Evolutionary conservation across 306 rosid species (phyloP).

Genomic region (Prosopis cineraria): DNA sequence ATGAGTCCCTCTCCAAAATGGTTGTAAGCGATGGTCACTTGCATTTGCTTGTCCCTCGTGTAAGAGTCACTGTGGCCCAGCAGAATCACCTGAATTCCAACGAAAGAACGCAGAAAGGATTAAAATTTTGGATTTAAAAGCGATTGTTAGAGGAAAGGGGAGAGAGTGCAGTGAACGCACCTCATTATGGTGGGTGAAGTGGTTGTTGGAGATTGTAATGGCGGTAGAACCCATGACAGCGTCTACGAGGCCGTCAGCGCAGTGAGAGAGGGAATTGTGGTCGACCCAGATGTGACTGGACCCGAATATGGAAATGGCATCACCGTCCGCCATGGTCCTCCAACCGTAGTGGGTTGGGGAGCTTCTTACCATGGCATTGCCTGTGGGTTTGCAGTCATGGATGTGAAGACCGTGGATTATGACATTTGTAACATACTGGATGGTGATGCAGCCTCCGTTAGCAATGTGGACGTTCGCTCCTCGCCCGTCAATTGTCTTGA

Average conservation of each 20-base stretch:
- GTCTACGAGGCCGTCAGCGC: slow-evolving; percentile 97
- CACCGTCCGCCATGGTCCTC: slow-evolving; percentile 99
- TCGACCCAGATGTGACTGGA: slow-evolving; percentile 97
- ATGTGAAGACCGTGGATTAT: slow-evolving; percentile 87
- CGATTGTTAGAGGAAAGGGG: not conserved
- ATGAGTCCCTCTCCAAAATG: slow-evolving; percentile 98
- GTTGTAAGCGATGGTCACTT: slow-evolving; percentile 97
- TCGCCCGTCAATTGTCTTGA: slow-evolving; percentile 94
- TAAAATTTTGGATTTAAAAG: slow-evolving; percentile 5
- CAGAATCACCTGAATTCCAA: slow-evolving; percentile 79
- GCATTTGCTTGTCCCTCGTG: slow-evolving; percentile 91
- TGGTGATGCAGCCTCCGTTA: slow-evolving; percentile 79
- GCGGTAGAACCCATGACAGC: slow-evolving; percentile 98
- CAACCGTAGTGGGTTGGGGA: slow-evolving; percentile 87
- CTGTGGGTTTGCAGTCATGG: slow-evolving; percentile 93
- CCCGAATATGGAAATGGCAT: slow-evolving; percentile 86
- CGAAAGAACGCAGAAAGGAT: not conserved
- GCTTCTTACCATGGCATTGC: slow-evolving; percentile 97
- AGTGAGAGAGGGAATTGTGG: slow-evolving; percentile 88
- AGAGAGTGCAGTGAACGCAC: slow-evolving; percentile 42
- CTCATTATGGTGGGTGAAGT: slow-evolving; percentile 98
- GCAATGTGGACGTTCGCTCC: slow-evolving; percentile 90
- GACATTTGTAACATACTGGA: slow-evolving; percentile 76
- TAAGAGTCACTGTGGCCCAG: slow-evolving; percentile 97
- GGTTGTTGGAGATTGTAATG: slow-evolving; percentile 92